Percentiles rank a stretch among this genome's conserved stretches.
These are phyloP conservation scores for Populus simonii DNA, from an alignment of 345 rosid species.

Conservation along the genomic window DNA sequence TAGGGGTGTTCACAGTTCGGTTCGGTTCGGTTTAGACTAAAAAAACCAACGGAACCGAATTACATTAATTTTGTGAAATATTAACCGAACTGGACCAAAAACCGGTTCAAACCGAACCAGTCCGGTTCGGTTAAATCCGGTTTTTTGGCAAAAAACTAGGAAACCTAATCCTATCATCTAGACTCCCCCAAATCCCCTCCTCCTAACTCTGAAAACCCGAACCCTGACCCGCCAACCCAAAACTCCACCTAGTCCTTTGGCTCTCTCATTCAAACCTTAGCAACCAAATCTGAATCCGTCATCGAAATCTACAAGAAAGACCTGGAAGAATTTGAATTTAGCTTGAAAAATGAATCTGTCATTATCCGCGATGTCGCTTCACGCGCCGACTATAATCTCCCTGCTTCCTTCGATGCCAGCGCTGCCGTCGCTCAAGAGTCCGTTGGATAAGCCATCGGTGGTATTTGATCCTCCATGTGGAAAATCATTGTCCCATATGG, in stretches of 20 bases:
- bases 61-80: too few species aligned
- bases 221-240: background rate
- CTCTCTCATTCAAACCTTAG: conserved; percentile 44
- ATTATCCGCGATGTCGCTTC: conserved; percentile 66
- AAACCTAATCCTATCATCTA: too few species aligned
- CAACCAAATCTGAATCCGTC: conserved; percentile 60
- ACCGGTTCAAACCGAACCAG: too few species aligned
- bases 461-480: conserved; percentile 66
- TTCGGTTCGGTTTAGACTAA: too few species aligned
- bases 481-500: conserved; percentile 9
- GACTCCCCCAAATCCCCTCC: conserved; percentile 28
- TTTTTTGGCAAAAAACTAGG: accelerated
- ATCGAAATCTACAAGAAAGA: conserved; percentile 64
- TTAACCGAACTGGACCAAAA: too few species aligned
- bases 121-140: too few species aligned
- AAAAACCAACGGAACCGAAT: too few species aligned
- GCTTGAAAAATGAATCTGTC: conserved; percentile 59
- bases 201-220: conserved; percentile 3
- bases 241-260: conserved; percentile 48
- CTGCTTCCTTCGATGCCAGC: conserved; percentile 57
- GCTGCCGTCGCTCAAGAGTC: conserved; percentile 77
- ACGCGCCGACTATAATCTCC: conserved; percentile 59
- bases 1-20: too few species aligned
- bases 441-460: conserved; percentile 74
- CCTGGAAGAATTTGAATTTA: conserved; percentile 69